A percentile compares a stretch with the other conserved stretches of the same genome.
phyloP scores from a whole-genome alignment of 306 rosid species.

The Lathyrus oleraceus region DNA sequence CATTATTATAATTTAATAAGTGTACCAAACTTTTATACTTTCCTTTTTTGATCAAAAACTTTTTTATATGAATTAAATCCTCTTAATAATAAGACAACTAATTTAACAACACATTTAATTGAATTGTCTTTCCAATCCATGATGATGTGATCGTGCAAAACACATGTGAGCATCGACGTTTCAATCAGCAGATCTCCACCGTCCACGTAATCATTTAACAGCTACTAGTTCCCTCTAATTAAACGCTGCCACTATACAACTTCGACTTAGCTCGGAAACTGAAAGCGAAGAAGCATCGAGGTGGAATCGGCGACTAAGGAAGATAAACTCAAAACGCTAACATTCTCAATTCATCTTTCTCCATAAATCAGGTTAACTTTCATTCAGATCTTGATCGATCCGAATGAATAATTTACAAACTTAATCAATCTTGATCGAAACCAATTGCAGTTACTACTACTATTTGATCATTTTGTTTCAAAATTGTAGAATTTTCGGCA shows the following conservation, averaged over 20 bases:
- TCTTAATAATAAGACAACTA: neutral
- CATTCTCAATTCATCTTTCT: constrained; percentile 21
- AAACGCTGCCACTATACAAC: constrained; percentile 11
- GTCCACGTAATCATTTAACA: constrained; percentile 39
- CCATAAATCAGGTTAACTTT: constrained; percentile 33
- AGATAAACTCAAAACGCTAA: neutral
- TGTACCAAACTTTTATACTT: no score
- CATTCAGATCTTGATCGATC: constrained; percentile 11
- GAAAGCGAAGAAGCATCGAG: neutral
- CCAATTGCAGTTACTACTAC: neutral
- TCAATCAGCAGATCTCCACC: constrained; percentile 32
- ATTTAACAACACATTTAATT: neutral
- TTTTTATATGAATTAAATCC: no score
- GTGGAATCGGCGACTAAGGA: constrained; percentile 6
- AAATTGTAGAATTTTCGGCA: neutral
- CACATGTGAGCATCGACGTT: constrained; percentile 4
- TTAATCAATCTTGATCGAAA: neutral
- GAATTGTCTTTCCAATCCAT: constrained; percentile 8
- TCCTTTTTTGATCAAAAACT: no score
- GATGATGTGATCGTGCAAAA: constrained; percentile 2
- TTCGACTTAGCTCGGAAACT: constrained; percentile 4
- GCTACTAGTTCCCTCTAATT: neutral
- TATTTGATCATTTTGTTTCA: neutral
- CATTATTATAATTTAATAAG: no score
- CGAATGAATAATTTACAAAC: neutral